A percentile compares a stretch with the other conserved stretches of the same genome.
phyloP scores from a whole-genome alignment of 1,284 basidiomycete species.

The Dichomitus squalens region DNA sequence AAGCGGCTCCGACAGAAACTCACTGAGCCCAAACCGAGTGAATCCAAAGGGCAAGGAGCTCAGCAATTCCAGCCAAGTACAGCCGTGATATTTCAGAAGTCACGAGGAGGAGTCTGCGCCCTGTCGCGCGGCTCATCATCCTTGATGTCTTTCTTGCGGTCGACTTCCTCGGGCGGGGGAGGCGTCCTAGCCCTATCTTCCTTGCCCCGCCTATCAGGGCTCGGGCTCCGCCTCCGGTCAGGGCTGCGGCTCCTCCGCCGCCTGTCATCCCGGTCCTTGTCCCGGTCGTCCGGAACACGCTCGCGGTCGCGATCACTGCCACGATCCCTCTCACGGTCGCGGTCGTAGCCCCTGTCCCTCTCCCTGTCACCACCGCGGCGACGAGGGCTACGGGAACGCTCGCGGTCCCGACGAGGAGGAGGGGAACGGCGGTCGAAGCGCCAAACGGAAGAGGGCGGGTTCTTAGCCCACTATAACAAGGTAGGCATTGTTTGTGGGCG shows the following conservation, averaged over 20 bases:
- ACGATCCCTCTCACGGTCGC: conserved; percentile 39
- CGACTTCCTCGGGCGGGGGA: conserved; percentile 41
- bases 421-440: conserved; percentile 71
- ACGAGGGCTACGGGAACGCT: conserved; percentile 42
- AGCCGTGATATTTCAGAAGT: conserved; percentile 25
- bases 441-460: conserved; percentile 87
- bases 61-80: background rate
- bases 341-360: conserved; percentile 35
- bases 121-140: conserved; percentile 43
- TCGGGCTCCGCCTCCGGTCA: conserved; percentile 51
- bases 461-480: conserved; percentile 80
- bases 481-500: conserved; percentile 7
- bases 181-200: conserved; percentile 53
- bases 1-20: background rate
- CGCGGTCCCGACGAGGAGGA: conserved; percentile 49
- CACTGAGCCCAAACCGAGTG: background rate
- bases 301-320: conserved; percentile 34
- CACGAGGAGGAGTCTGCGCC: conserved; percentile 55
- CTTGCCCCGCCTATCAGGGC: conserved; percentile 47
- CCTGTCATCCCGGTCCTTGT: conserved; percentile 45
- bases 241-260: conserved; percentile 49
- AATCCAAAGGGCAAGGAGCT: background rate
- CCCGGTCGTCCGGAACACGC: conserved; percentile 35
- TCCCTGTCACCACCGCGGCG: conserved; percentile 26
- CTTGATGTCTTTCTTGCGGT: conserved; percentile 37